Conservation (phyloP, 768 basidiomycete species). For the Russula foetens region DNA sequence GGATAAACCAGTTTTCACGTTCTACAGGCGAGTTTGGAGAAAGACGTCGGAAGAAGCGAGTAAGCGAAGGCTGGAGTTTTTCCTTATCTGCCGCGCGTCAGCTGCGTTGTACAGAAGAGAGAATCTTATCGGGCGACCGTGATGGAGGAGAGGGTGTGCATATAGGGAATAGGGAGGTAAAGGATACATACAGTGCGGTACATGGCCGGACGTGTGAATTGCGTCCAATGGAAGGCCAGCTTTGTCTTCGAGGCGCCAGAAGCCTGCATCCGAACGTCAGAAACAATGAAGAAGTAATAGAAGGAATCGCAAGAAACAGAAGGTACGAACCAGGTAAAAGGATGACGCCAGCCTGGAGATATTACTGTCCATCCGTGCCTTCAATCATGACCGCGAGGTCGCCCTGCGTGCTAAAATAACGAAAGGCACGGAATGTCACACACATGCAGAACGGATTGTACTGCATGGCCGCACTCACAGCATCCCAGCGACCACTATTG, state of each 20-base stretch:
- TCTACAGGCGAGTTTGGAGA: slow-evolving; percentile 58
- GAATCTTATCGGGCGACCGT: too few relatives aligned
- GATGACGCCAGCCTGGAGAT: slow-evolving; percentile 69
- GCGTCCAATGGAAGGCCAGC: slow-evolving; percentile 64
- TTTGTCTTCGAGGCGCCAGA: slow-evolving; percentile 72
- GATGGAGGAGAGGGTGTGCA: too few relatives aligned
- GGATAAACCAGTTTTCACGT: slow-evolving; percentile 59
- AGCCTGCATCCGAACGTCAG: slow-evolving; percentile 35
- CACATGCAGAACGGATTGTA: too few relatives aligned
- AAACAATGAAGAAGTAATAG: not conserved
- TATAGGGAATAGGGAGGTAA: too few relatives aligned
- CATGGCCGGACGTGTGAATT: slow-evolving; percentile 62
- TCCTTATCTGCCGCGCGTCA: slow-evolving; percentile 38
- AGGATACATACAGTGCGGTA: slow-evolving; percentile 54
- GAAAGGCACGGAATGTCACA: too few relatives aligned
- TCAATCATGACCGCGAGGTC: slow-evolving; percentile 23
- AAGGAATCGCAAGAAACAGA: not conserved
- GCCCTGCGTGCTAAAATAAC: slow-evolving; percentile 19
- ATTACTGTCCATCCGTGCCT: slow-evolving; percentile 62
- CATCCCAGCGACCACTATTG: slow-evolving; percentile 53
- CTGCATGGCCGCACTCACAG: too few relatives aligned
- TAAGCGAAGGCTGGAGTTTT: slow-evolving; percentile 55
- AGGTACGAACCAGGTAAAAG: slow-evolving; percentile 45
- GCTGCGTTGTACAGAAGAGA: not conserved
- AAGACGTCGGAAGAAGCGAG: slow-evolving; percentile 62